Evolutionary conservation across 106 monocot species (phyloP), one percentile per base, ranked within the genome.

Genomic region (Hemerocallis citrina): DNA sequence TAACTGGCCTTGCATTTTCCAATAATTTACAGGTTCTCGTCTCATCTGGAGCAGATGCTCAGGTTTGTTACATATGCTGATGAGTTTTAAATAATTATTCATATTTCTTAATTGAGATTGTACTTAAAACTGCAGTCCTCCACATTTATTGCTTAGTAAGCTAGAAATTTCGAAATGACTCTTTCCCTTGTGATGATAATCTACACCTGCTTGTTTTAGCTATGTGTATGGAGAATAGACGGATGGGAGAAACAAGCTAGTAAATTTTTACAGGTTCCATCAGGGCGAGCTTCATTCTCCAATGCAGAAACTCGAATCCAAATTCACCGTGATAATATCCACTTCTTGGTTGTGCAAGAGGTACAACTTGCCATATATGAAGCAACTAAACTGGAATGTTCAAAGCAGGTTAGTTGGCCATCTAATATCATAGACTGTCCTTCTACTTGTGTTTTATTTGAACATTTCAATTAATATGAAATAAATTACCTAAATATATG

Each of bases 31-130:
- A 88, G 77, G 67, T 88, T 27, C 79, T 88, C 8, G 68, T 88
- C 34, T 88, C 88, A 31, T 83, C 88, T 51, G 88, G 88, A 55
- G 83, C 74, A 31, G 88, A 88, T 80, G 69, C 82, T 67, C 88
- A 80, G 83, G 88, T 81, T 74, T 33, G 52, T 40, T 39, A 36
- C 3, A 36, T 55, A 31, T 55, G 55, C 32, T 16, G 55, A 15
- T 27, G 55, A 55, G 55, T 55, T 55, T 15, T 33, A 22, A n/a
- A 33, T 32, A 15, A 55, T 55, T 55, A 1, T 33, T 32, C 23
- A 55, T 55, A 27, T 27, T 52, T 20, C 16, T 55, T 4, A 10
- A 23, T n/a, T 5, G 28, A 25, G 50, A 25, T 28, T 12, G 25
- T 50, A 25, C 28, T 48, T 5, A 24, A 2, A 50, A 50, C 6